Conservation (phyloP, 108 stramenopile species). For the Nannochloropsis salina region DNA sequence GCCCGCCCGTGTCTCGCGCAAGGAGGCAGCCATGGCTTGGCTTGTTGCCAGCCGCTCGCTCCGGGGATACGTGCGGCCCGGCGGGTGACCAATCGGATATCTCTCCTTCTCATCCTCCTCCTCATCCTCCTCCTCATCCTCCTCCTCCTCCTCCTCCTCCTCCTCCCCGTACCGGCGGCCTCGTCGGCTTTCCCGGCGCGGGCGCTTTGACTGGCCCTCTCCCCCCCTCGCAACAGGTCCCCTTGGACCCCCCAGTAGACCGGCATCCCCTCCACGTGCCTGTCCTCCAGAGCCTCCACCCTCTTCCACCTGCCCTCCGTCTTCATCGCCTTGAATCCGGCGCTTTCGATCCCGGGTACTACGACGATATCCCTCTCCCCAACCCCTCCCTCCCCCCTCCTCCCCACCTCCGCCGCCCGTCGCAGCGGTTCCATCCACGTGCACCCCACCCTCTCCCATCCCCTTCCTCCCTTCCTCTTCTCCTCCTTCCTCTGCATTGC, state of each 20-base stretch:
- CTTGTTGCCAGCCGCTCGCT: background rate
- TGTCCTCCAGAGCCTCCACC: too few species aligned
- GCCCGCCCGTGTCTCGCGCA: background rate
- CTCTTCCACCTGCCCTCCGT: background rate
- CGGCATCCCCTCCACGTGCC: too few species aligned
- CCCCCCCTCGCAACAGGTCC: too few species aligned
- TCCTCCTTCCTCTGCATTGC: background rate
- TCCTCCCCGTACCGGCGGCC: background rate
- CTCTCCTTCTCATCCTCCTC: background rate
- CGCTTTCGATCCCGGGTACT: background rate
- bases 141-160: background rate
- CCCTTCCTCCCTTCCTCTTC: background rate
- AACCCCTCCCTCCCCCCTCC: background rate
- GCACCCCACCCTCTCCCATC: background rate
- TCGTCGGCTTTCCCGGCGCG: background rate
- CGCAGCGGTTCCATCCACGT: background rate
- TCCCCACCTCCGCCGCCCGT: background rate
- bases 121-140: background rate
- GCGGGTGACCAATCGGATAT: background rate
- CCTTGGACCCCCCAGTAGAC: too few species aligned
- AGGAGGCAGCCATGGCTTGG: conserved; percentile 1
- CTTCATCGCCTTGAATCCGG: background rate
- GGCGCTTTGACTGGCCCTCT: too few species aligned
- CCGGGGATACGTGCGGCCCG: background rate
- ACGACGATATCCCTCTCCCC: background rate